Percentiles rank a stretch among this genome's conserved stretches.
Conservation (phyloP, 2,329 filamentous ascomycete genomes). For the Myriosclerotinia curreyana region DNA sequence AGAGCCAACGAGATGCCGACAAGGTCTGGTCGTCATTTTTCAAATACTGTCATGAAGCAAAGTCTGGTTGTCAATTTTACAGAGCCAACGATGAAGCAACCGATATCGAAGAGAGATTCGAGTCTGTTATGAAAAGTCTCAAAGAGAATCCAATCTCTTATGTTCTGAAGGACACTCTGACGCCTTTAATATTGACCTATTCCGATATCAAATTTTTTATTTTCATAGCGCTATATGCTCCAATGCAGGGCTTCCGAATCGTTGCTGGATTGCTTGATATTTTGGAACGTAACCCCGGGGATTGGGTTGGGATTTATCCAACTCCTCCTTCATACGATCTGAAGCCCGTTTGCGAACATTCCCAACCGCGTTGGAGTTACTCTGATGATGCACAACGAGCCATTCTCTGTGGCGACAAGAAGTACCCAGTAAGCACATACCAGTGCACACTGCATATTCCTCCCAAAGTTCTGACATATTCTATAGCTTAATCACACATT, state of each 20-base stretch:
- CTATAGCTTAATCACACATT: slow-evolving; percentile 35
- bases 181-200: slow-evolving; percentile 34
- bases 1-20: slow-evolving; percentile 34
- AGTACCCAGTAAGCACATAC: slow-evolving; percentile 31
- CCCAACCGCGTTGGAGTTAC: slow-evolving; percentile 23
- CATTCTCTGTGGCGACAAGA: slow-evolving; percentile 38
- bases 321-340: slow-evolving; percentile 16
- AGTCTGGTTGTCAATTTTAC: slow-evolving; percentile 37
- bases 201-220: slow-evolving; percentile 34
- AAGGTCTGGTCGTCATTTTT: slow-evolving; percentile 34
- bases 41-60: slow-evolving; percentile 39
- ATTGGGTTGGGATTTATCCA: slow-evolving; percentile 36
- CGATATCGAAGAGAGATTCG: slow-evolving; percentile 32
- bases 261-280: slow-evolving; percentile 32
- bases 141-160: slow-evolving; percentile 38
- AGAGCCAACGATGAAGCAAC: slow-evolving; percentile 27
- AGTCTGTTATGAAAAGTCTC: slow-evolving; percentile 43
- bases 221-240: slow-evolving; percentile 36
- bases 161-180: slow-evolving; percentile 24
- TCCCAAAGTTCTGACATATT: slow-evolving; percentile 6
- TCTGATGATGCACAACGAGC: slow-evolving; percentile 30
- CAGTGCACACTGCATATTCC: not conserved
- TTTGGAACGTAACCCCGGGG: slow-evolving; percentile 42
- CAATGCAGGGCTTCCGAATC: slow-evolving; percentile 30
- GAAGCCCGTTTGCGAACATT: slow-evolving; percentile 23